Conservation (phyloP, 768 basidiomycete genomes). For the Lactarius hatsudake region DNA sequence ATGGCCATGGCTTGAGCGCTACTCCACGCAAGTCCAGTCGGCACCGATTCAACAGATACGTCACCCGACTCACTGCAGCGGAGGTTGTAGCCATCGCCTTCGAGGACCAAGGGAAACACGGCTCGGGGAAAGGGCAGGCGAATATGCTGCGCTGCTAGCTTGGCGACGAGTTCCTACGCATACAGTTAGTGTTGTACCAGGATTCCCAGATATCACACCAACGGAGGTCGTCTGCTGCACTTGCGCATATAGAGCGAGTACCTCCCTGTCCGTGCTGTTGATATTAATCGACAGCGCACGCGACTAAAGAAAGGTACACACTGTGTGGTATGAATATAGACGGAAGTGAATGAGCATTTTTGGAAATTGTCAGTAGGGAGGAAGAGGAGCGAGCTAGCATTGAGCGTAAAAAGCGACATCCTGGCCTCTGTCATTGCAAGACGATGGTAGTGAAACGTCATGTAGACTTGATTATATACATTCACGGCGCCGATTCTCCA, state of each 20-base stretch:
- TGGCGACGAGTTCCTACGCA: slow-evolving; percentile 8
- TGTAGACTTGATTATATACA: slow-evolving; percentile 21
- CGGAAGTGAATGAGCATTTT: background rate
- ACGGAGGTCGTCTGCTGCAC: background rate
- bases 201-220: background rate
- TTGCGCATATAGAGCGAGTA: background rate
- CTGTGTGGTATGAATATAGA: background rate
- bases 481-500: slow-evolving; percentile 9
- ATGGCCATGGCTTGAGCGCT: slow-evolving; percentile 14
- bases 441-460: slow-evolving; percentile 11
- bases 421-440: slow-evolving; percentile 15
- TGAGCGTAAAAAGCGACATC: slow-evolving; percentile 5
- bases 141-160: slow-evolving; percentile 1
- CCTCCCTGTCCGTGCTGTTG: background rate
- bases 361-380: background rate
- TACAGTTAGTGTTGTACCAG: background rate
- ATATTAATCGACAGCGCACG: background rate
- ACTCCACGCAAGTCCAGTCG: background rate
- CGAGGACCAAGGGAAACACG: slow-evolving; percentile 4
- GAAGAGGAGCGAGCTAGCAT: background rate
- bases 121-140: background rate
- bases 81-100: slow-evolving; percentile 7
- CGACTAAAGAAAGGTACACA: background rate
- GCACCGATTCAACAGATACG: no score
- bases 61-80: slow-evolving; percentile 3